These are phyloP conservation scores for Scheffersomyces lignicola DNA, from an alignment of 1,139 yeast species.

Conservation along the genomic window DNA sequence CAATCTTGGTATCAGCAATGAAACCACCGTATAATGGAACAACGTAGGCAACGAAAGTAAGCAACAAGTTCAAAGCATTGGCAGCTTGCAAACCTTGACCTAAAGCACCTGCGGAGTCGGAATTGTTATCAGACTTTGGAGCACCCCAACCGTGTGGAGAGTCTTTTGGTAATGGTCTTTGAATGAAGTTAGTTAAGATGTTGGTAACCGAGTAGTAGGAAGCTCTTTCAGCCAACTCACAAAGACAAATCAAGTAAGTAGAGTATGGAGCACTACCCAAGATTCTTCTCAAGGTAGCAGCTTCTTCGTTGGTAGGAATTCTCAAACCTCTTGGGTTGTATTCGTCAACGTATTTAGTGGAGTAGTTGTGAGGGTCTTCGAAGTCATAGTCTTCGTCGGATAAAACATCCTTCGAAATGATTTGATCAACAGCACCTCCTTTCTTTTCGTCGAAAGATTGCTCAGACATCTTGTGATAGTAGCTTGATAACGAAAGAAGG, in stretches of 20 bases:
- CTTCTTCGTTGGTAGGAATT: constrained; percentile 43
- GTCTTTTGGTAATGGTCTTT: constrained; percentile 50
- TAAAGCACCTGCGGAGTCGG: constrained; percentile 45
- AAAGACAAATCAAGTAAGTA: constrained; percentile 38
- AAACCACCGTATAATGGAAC: constrained; percentile 47
- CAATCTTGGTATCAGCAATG: constrained; percentile 41
- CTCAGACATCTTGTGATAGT: background rate
- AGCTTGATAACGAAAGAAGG: background rate
- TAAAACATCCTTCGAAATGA: background rate
- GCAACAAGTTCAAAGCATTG: constrained; percentile 37
- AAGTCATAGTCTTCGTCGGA: constrained; percentile 23
- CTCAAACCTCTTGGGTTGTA: constrained; percentile 35
- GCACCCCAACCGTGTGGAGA: constrained; percentile 44
- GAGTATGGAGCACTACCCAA: constrained; percentile 29
- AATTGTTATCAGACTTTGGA: constrained; percentile 47
- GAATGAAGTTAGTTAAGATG: constrained; percentile 43
- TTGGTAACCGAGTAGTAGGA: constrained; percentile 47
- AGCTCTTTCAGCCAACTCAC: constrained; percentile 49
- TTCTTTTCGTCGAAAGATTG: background rate
- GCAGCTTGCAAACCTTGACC: constrained; percentile 40
- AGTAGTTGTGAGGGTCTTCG: constrained; percentile 25
- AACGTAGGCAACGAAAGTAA: constrained; percentile 43
- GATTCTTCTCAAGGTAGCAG: constrained; percentile 40
- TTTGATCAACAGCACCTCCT: background rate
- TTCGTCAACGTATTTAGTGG: constrained; percentile 27